Evolutionary conservation across 208 protist genomes (phyloP).

Genomic region (Crithidia brevicula): DNA sequence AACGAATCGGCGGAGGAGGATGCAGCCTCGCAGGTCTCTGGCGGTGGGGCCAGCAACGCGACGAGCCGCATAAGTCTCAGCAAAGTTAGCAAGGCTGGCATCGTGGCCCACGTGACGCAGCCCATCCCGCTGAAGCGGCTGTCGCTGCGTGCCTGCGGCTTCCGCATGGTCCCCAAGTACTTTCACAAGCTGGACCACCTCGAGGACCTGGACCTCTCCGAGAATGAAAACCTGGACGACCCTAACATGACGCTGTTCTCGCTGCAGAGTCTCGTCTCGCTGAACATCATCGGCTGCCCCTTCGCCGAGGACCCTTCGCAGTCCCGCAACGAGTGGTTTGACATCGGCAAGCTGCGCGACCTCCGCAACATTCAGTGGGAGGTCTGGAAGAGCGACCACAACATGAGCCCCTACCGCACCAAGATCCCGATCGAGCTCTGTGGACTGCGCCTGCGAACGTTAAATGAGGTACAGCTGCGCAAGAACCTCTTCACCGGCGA

Average conservation of each 20-base stretch:
- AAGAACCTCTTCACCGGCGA: constrained; percentile 75
- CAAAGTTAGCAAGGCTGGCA: constrained; percentile 71
- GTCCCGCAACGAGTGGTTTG: constrained; percentile 86
- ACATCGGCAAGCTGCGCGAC: constrained; percentile 76
- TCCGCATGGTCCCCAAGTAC: constrained; percentile 86
- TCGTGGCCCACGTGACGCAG: constrained; percentile 60
- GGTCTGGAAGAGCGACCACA: constrained; percentile 74
- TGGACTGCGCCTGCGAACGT: constrained; percentile 49
- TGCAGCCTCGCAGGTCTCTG: constrained; percentile 32
- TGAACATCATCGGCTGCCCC: constrained; percentile 86
- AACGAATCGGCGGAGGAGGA: constrained; percentile 41
- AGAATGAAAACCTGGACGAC: constrained; percentile 82
- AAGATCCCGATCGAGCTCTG: constrained; percentile 88
- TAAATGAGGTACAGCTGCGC: constrained; percentile 81
- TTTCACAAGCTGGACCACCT: constrained; percentile 85
- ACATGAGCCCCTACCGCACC: constrained; percentile 85
- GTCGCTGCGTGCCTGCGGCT: constrained; percentile 68
- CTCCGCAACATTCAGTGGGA: constrained; percentile 85
- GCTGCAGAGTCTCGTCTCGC: constrained; percentile 66
- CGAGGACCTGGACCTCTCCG: constrained; percentile 84
- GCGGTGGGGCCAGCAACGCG: constrained; percentile 22
- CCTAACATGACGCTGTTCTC: constrained; percentile 91
- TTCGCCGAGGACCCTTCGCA: constrained; percentile 69
- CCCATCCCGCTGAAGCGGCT: constrained; percentile 74
- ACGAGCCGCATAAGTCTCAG: constrained; percentile 69